phyloP scores from a whole-genome alignment of 805 yeast species.

The Ogataea degrootiae region DNA sequence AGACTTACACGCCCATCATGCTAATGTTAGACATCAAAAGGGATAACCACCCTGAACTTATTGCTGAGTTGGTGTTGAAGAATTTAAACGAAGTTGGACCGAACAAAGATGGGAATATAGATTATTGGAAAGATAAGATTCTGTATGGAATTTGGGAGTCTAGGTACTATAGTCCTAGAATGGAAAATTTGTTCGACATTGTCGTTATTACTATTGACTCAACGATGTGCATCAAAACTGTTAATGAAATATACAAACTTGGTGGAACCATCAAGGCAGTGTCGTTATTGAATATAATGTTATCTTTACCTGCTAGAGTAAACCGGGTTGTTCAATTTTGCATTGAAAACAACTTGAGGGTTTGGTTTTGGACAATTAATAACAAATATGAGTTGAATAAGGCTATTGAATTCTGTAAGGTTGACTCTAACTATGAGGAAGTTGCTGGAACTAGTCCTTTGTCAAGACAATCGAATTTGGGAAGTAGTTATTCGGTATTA shows the following conservation, averaged over 20 bases:
- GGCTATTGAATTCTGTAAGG: constrained; percentile 11
- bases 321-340: constrained; percentile 14
- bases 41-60: constrained; percentile 25
- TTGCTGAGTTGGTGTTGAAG: constrained; percentile 23
- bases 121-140: constrained; percentile 31
- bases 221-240: constrained; percentile 17
- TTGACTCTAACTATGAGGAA: constrained; percentile 22
- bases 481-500: not conserved
- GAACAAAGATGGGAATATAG: constrained; percentile 6
- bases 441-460: constrained; percentile 2
- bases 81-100: constrained; percentile 18
- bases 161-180: constrained; percentile 23
- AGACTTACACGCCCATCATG: constrained; percentile 26
- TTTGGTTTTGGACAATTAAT: constrained; percentile 37
- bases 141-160: constrained; percentile 35
- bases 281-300: constrained; percentile 20
- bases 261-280: constrained; percentile 19
- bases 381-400: constrained; percentile 16
- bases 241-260: constrained; percentile 13
- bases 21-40: constrained; percentile 35
- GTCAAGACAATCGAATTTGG: not conserved
- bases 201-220: constrained; percentile 29
- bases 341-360: constrained; percentile 15
- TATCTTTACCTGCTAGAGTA: constrained; percentile 18
- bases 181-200: constrained; percentile 22